phyloP scores from a whole-genome alignment of 768 basidiomycete genomes.

The Trametes coccinea region DNA sequence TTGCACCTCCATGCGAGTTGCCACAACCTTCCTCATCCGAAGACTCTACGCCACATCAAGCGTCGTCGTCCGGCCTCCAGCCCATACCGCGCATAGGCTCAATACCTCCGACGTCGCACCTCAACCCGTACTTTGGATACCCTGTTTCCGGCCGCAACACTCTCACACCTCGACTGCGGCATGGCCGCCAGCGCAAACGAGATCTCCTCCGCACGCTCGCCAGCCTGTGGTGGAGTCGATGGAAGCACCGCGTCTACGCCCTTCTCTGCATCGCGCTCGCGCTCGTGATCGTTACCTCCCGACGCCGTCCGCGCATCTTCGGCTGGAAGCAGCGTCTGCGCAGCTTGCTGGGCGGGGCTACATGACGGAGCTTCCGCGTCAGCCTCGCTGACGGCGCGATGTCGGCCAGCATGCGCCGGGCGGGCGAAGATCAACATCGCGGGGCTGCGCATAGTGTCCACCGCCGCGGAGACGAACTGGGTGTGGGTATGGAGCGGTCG shows the following conservation, averaged over 20 bases:
- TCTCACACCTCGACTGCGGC: constrained; percentile 46
- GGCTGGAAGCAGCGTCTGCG: constrained; percentile 5
- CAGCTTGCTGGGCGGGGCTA: background rate
- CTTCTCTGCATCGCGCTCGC: constrained; percentile 39
- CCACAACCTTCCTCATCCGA: constrained; percentile 1
- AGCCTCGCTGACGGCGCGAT: background rate
- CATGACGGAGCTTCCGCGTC: background rate
- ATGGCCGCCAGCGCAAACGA: constrained; percentile 68
- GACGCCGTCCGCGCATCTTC: constrained; percentile 7
- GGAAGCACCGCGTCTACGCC: constrained; percentile 40
- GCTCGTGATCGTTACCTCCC: constrained; percentile 28
- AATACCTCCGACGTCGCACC: constrained; percentile 55
- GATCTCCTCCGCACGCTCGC: constrained; percentile 65
- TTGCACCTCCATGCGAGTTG: background rate
- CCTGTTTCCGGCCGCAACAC: constrained; percentile 43
- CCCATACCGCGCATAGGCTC: constrained; percentile 11
- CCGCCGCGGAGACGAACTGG: background rate
- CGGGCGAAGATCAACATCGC: background rate
- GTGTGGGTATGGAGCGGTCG: background rate
- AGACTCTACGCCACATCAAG: constrained; percentile 15
- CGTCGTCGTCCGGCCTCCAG: constrained; percentile 26
- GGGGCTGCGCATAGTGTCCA: background rate
- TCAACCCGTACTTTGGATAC: constrained; percentile 80
- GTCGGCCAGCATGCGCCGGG: background rate
- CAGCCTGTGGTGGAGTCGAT: constrained; percentile 65